Base-by-base conservation (phyloP, 2,329 filamentous ascomycete species). In the Fusarium redolens region DNA sequence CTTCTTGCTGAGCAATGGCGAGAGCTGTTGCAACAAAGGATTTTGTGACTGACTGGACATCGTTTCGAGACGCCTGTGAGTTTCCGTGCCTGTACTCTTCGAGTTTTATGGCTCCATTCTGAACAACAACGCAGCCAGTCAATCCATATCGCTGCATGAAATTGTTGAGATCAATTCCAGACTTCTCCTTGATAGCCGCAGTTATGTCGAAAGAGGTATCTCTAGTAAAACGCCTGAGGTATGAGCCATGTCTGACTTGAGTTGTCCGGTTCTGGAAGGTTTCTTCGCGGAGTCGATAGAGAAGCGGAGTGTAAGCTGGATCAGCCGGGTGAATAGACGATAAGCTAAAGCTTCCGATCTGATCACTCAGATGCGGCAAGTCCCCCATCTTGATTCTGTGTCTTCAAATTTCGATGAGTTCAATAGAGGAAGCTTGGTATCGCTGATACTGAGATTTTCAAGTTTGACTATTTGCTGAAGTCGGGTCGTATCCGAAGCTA, bases 81-180 rank as follows among this genome's bases (percentile, higher is more conserved):
- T 73, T 73, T 14, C 71, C 71, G 22, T 73, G 71, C 1, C 71
- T 38, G 25, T 73, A 73, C 5, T 73, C 67, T n/a, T 73, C 71
- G 5, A 73, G 38, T 1, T 43, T 57, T 14, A 71, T 65, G 13
- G 31, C 35, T 22, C 43, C 47, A 12, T 73, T 47, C 8, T 60
- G 67, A 15, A 71, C 67, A 31, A 71, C 67, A 9, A 61, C 38
- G 6, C 71, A 73, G 5, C 71, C 71, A 10, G 71, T 73, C 30
- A 71, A 28, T 7, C 71, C 71, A 65, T 58, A 65, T 9, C 57
- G 54, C 7, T 22, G 33, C 71, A 73, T 74, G 20, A 73, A 63
- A 10, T 44, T 52, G 4, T 65, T 44, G 4, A 73, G 33, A 8
- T 68, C 52, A 2, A 67, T 43, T 22, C 20, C 45, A 6, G 51